phyloP scores from a whole-genome alignment of 192 early-diverging fungal genomes.

The Coemansia sp. region DNA sequence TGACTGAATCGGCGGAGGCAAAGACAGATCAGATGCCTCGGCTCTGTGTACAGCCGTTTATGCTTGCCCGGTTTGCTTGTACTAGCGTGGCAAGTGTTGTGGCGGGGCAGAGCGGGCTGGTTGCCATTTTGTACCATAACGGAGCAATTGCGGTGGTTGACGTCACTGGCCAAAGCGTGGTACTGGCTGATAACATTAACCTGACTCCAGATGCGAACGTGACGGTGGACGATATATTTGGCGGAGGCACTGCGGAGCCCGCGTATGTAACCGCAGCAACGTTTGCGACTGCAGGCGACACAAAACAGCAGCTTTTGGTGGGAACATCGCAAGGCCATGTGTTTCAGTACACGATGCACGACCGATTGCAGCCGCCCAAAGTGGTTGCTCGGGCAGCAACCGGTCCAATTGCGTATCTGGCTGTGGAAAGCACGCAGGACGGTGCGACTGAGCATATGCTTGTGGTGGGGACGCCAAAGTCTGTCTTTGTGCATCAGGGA shows the following conservation, averaged over 20 bases:
- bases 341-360: slow-evolving; percentile 14
- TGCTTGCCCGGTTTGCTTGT: slow-evolving; percentile 33
- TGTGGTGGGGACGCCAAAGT: slow-evolving; percentile 4
- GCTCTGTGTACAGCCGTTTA: slow-evolving; percentile 30
- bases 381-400: slow-evolving; percentile 2
- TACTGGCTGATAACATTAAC: slow-evolving; percentile 46
- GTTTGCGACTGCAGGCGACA: background rate
- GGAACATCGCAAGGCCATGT: slow-evolving; percentile 37
- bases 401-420: background rate
- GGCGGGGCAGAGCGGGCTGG: slow-evolving; percentile 20
- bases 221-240: slow-evolving; percentile 1
- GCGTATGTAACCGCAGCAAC: background rate
- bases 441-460: background rate
- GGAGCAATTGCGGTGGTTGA: slow-evolving; percentile 45
- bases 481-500: background rate
- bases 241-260: background rate
- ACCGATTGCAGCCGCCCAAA: background rate
- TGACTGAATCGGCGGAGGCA: too few species aligned
- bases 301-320: background rate
- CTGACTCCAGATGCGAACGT: slow-evolving; percentile 3
- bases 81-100: slow-evolving; percentile 11
- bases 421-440: background rate
- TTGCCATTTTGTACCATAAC: slow-evolving; percentile 21
- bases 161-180: slow-evolving; percentile 19
- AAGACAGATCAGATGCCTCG: background rate